phyloP scores from a whole-genome alignment of 2,329 filamentous ascomycete species.

The Sclerotinia minor region DNA sequence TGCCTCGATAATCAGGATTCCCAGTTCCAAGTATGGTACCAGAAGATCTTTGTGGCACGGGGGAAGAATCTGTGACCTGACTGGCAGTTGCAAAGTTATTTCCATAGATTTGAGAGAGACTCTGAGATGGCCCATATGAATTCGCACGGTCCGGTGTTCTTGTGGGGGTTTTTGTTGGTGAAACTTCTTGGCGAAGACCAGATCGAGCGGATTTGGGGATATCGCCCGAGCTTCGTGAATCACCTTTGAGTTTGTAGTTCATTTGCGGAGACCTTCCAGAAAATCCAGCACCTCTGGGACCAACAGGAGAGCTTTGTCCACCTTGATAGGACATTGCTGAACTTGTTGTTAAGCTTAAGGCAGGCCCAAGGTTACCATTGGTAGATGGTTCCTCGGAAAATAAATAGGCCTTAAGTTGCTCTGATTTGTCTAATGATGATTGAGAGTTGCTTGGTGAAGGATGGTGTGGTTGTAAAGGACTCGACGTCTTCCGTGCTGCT shows the following conservation, averaged over 20 bases:
- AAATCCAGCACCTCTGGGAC: slow-evolving; percentile 25
- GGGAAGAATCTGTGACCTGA: slow-evolving; percentile 30
- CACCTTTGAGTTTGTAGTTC: slow-evolving; percentile 27
- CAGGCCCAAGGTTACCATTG: slow-evolving; percentile 11
- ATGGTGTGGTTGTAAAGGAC: slow-evolving; percentile 24
- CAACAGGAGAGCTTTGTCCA: slow-evolving; percentile 24
- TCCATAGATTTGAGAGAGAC: slow-evolving; percentile 32
- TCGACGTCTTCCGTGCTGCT: slow-evolving; percentile 47
- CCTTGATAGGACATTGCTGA: slow-evolving; percentile 24
- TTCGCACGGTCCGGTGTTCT: slow-evolving; percentile 34
- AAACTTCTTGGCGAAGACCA: slow-evolving; percentile 41
- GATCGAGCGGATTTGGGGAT: slow-evolving; percentile 34
- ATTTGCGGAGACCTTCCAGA: slow-evolving; percentile 28
- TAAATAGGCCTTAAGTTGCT: slow-evolving; percentile 59
- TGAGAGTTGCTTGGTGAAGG: slow-evolving; percentile 22
- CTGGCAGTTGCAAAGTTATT: slow-evolving; percentile 29
- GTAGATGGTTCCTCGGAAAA: slow-evolving; percentile 43
- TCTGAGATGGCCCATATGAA: slow-evolving; percentile 31
- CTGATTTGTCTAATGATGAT: slow-evolving; percentile 44
- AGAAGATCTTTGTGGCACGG: slow-evolving; percentile 28
- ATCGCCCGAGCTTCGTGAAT: slow-evolving; percentile 26
- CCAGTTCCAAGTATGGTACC: slow-evolving; percentile 31
- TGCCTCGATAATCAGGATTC: slow-evolving; percentile 37
- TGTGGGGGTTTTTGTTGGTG: slow-evolving; percentile 38
- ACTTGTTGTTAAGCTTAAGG: slow-evolving; percentile 23